These are phyloP conservation scores for Aspergillus fischeri DNA, from an alignment of 2,329 filamentous ascomycete species.

Conservation along the genomic window DNA sequence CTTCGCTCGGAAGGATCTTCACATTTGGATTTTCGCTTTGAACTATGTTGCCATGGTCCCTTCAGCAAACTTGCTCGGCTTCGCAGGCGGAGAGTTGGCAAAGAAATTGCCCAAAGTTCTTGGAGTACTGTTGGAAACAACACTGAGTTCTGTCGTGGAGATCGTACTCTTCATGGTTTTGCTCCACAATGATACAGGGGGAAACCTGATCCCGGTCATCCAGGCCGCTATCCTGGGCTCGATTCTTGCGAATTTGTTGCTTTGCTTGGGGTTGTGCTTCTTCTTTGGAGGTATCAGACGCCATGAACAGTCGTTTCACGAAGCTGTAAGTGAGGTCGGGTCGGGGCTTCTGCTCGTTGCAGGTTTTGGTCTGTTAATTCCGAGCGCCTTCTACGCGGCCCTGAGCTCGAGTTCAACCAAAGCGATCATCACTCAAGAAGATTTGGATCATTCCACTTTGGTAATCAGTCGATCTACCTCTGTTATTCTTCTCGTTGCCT, in stretches of 20 bases:
- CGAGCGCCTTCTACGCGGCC: slow-evolving; percentile 46
- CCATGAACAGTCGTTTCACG: slow-evolving; percentile 66
- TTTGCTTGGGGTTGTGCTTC: slow-evolving; percentile 78
- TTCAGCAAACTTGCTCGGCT: slow-evolving; percentile 70
- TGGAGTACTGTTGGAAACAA: slow-evolving; percentile 47
- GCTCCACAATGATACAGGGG: slow-evolving; percentile 50
- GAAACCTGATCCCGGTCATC: slow-evolving; percentile 61
- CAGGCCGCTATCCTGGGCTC: slow-evolving; percentile 80
- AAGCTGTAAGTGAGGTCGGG: slow-evolving; percentile 73
- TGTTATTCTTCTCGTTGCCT: slow-evolving; percentile 66
- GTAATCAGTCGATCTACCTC: slow-evolving; percentile 68
- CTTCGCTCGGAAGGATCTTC: slow-evolving; percentile 52
- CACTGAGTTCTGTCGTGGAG: slow-evolving; percentile 71
- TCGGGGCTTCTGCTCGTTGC: slow-evolving; percentile 73
- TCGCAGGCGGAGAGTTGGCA: slow-evolving; percentile 67
- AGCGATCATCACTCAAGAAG: slow-evolving; percentile 28
- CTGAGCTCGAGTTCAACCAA: slow-evolving; percentile 42
- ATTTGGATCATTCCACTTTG: slow-evolving; percentile 53
- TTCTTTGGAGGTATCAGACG: slow-evolving; percentile 67
- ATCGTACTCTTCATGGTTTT: slow-evolving; percentile 79
- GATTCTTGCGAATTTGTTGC: slow-evolving; percentile 73
- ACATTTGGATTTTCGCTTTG: slow-evolving; percentile 64
- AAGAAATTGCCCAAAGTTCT: slow-evolving; percentile 72
- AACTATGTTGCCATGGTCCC: slow-evolving; percentile 76
- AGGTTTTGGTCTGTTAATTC: slow-evolving; percentile 51